A percentile compares a stretch with the other conserved stretches of the same genome.
phyloP scores from a whole-genome alignment of 306 rosid genomes.

The Rubus parviflorus region DNA sequence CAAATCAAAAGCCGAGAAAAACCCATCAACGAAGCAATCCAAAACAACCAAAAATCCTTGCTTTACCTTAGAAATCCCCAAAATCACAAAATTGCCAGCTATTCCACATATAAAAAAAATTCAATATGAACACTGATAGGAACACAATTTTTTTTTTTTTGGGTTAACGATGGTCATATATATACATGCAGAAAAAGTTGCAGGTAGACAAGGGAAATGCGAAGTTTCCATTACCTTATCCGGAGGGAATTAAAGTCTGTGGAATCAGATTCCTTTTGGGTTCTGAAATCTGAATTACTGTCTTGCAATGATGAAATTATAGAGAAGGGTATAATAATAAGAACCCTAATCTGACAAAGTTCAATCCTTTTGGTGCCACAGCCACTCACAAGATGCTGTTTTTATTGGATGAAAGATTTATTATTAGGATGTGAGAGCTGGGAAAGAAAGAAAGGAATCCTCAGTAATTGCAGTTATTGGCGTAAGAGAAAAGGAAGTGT shows the following conservation, averaged over 20 bases:
- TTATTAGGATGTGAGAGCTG: slow-evolving; percentile 24
- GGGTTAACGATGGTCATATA: not conserved
- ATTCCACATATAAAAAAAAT: slow-evolving; percentile 13
- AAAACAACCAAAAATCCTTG: slow-evolving; percentile 17
- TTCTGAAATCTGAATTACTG: slow-evolving; percentile 27
- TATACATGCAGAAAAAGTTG: slow-evolving; percentile 7
- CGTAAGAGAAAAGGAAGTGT: slow-evolving; percentile 26
- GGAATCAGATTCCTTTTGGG: slow-evolving; percentile 36
- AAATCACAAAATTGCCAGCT: slow-evolving; percentile 18
- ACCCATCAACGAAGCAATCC: slow-evolving; percentile 18
- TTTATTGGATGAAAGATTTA: not conserved
- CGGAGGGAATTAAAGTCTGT: slow-evolving; percentile 32
- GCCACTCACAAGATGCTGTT: slow-evolving; percentile 25
- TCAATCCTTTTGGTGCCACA: slow-evolving; percentile 30
- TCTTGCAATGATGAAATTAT: slow-evolving; percentile 19
- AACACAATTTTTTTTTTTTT: not conserved
- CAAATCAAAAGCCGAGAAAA: slow-evolving; percentile 31
- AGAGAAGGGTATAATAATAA: slow-evolving; percentile 15
- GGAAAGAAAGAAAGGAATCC: slow-evolving; percentile 28
- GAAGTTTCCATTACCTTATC: slow-evolving; percentile 54
- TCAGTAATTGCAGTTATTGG: slow-evolving; percentile 28
- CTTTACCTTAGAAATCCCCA: slow-evolving; percentile 8
- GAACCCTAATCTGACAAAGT: slow-evolving; percentile 58
- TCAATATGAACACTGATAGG: slow-evolving; percentile 22
- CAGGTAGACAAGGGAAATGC: slow-evolving; percentile 19